Evolutionary conservation across 2,329 filamentous ascomycete species (phyloP).

Genomic region (Zarea fungicola): DNA sequence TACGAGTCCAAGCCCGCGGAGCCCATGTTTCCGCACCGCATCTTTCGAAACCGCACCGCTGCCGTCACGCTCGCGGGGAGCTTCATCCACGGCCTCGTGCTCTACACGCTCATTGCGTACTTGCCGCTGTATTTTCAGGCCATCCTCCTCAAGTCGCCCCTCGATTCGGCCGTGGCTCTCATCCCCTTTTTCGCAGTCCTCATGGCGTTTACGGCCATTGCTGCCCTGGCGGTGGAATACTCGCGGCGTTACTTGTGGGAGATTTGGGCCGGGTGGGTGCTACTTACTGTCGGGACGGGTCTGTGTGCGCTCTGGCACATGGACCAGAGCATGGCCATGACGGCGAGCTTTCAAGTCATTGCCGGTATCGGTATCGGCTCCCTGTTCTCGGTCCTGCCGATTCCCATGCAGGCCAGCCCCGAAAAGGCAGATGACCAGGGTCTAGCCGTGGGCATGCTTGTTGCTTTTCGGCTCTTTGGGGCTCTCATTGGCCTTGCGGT

Average conservation of each 20-base stretch:
- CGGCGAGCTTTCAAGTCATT: background rate
- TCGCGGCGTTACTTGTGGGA: background rate
- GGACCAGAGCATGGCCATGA: background rate
- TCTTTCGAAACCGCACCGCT: constrained; percentile 24
- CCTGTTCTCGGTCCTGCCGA: background rate
- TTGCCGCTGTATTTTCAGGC: constrained; percentile 31
- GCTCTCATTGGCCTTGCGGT: background rate
- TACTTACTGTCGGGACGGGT: background rate
- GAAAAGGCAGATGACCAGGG: background rate
- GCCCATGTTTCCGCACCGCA: constrained; percentile 27
- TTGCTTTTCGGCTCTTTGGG: background rate
- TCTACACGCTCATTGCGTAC: constrained; percentile 27
- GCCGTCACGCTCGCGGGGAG: constrained; percentile 19
- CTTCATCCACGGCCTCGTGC: constrained; percentile 27
- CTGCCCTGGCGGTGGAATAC: background rate
- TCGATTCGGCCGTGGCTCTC: constrained; percentile 24
- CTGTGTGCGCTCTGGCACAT: background rate
- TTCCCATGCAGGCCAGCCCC: constrained; percentile 1
- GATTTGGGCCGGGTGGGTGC: background rate
- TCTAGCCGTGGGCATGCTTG: background rate
- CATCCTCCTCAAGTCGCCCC: constrained; percentile 23
- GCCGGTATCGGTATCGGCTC: background rate
- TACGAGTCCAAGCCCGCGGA: constrained; percentile 24
- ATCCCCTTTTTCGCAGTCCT: constrained; percentile 20
- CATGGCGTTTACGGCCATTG: constrained; percentile 14